Percentiles rank a stretch among this genome's conserved stretches.
phyloP scores from a whole-genome alignment of 2,329 filamentous ascomycete genomes.

The Fusarium coicis region DNA sequence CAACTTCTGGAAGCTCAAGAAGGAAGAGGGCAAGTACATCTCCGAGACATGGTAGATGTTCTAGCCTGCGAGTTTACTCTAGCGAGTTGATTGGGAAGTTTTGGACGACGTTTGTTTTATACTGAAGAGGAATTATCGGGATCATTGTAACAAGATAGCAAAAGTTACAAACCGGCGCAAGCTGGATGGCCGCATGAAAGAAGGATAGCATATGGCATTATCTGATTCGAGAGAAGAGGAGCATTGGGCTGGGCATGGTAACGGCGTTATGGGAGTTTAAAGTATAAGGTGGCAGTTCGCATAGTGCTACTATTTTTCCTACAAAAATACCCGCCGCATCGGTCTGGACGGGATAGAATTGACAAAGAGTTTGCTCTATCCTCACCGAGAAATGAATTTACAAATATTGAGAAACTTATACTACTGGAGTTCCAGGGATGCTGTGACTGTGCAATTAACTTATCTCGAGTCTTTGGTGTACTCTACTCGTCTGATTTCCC shows the following conservation, averaged over 20 bases:
- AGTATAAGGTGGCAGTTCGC: neutral
- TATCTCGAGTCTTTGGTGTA: neutral
- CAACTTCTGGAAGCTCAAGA: conserved; percentile 92
- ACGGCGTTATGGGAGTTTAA: conserved; percentile 32
- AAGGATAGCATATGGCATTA: conserved; percentile 29
- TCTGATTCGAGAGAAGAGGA: conserved; percentile 11
- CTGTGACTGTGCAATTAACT: neutral
- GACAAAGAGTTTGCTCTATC: conserved; percentile 15
- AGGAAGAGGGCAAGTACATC: conserved; percentile 93
- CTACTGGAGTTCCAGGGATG: neutral
- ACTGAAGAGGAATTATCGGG: neutral
- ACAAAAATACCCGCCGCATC: conserved; percentile 23
- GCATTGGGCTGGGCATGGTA: conserved; percentile 28
- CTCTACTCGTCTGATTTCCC: neutral
- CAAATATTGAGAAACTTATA: neutral
- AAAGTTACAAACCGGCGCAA: conserved; percentile 23
- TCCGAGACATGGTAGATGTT: conserved; percentile 74
- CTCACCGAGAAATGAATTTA: conserved; percentile 8
- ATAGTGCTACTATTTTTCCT: conserved; percentile 19
- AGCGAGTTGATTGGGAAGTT: neutral
- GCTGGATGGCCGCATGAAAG: conserved; percentile 37
- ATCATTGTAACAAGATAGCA: conserved; percentile 7
- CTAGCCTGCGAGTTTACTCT: neutral
- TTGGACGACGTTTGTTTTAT: neutral
- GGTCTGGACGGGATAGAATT: conserved; percentile 8